Base-by-base conservation (phyloP, 2,329 filamentous ascomycete genomes). In the Paraphaeosphaeria minitans region DNA sequence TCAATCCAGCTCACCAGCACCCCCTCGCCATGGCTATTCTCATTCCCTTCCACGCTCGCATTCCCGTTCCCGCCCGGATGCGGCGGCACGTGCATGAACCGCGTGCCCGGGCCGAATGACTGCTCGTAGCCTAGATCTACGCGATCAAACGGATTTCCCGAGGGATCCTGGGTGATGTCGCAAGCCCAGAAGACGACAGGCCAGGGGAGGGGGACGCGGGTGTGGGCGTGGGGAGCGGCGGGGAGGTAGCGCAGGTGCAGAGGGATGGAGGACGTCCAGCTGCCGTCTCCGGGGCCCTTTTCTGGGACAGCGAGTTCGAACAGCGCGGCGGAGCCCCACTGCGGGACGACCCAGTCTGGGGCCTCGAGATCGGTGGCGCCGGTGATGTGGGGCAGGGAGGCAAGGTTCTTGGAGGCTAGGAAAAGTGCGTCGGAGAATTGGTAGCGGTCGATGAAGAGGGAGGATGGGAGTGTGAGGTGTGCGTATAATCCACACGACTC, bases 131-230 rank as follows among this genome's bases (percentile, higher is more conserved):
- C 93, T n/a, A 97, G 69, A 70, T 92, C 86, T n/a, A 83, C 80
- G 6, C 91, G 83, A 74, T 97, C 93, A 75, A 98, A 98, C 0
- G 94, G 94, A 69, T 90, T 97, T 5, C 83, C 84, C 0, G 84
- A 77, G 77, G 94, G 91, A 68, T 91, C 86, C 53, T 86, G 83
- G 10, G 86, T 84, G 0, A 88, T 85, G 8, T 85, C 82, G 71
- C 94, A 98, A 0, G 93, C 92, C 93, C 93, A 97, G 80, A 97
- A 97, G 0, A 97, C 85, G 0, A 86, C 85, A 0, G 94, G 94
- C 80, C 90, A 93, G 0, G 94, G 91, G 0, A 95, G 75, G n/a
- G 86, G 79, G 0, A 88, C 76, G 22, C 22, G 24, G 0, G 60
- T 58, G 51, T 75, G 67, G 16, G 71, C 60, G 4, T 81, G 65